Evolutionary conservation across 23 red algal genomes (phyloP).

Genomic region (Gracilaria gracilis): DNA sequence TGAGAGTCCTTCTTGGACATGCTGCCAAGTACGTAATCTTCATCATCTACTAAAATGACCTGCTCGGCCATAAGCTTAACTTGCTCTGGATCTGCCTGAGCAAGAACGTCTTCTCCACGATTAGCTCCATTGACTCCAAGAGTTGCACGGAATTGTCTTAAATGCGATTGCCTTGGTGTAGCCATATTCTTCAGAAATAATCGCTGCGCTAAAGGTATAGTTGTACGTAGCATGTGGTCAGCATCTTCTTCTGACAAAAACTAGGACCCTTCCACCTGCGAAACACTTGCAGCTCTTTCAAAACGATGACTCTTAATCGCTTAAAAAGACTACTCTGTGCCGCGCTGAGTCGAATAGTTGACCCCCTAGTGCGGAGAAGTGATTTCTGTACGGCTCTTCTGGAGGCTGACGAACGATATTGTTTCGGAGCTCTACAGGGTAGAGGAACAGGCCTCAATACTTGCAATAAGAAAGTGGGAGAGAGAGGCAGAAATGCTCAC

Average conservation of each 20-base stretch:
- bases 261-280: neutral
- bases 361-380: too few species aligned
- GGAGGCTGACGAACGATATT: too few species aligned
- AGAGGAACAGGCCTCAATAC: too few species aligned
- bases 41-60: conserved; percentile 77
- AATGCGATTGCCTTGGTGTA: neutral
- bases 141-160: neutral
- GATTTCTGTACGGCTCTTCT: too few species aligned
- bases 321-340: too few species aligned
- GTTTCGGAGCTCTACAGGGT: too few species aligned
- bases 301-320: too few species aligned
- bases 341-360: too few species aligned
- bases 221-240: neutral
- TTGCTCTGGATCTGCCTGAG: conserved; percentile 74
- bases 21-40: conserved; percentile 62
- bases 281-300: too few species aligned
- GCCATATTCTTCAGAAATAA: neutral
- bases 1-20: conserved; percentile 85
- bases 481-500: too few species aligned
- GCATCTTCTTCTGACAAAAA: neutral
- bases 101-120: conserved; percentile 22
- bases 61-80: conserved; percentile 77
- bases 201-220: neutral
- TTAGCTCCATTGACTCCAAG: neutral
- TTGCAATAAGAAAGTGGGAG: too few species aligned